Base-by-base conservation (phyloP, 2,329 filamentous ascomycete genomes). In the Didymella segeticola region DNA sequence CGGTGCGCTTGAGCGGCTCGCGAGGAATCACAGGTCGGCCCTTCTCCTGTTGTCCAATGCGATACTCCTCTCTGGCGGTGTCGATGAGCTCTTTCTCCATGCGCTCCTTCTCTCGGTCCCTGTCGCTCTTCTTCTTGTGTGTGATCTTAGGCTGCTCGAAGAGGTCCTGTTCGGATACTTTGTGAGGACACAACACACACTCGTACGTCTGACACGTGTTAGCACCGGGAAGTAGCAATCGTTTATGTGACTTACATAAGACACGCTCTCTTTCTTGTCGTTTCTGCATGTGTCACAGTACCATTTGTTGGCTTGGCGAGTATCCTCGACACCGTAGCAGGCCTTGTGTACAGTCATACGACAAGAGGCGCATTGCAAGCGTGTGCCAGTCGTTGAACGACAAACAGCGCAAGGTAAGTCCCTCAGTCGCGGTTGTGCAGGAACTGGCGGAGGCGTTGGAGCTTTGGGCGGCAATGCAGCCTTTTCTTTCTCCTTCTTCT, bases 251-350 rank as follows among this genome's bases (percentile, higher is more conserved):
- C 86, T 73, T 81, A 90, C 89, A 53, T 96, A 93, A n/a, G 95
- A 97, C 37, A 96, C 88, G 62, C 91, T 87, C 5, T 93, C 92
- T 67, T 89, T 93, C 72, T 92, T 91, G 71, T 99, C 95, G 69
- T 99, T 99, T 30, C 87, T 82, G 75, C 95, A 99, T 84, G 93
- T 96, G 75, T 98, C 95, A 74, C 95, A 99, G 33, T 89, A 85
- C 95, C 95, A 99, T 75, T 96, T 96, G 51, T 65, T 66, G 37
- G 82, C 84, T 26, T 86, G 83, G 34, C 90, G 85, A 51, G 76
- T 77, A 43, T 88, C 86, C 38, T 88, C 86, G 26, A 98, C 82
- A n/a, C 95, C 95, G 70, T 98, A 99, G 76, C 95, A 99, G 57
- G 86, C 86, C 47, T 90, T 89, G 75, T 99, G 95, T 20, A 98